Base-by-base conservation (phyloP, 2,329 filamentous ascomycete species). In the Fusarium tanahbumbuense region DNA sequence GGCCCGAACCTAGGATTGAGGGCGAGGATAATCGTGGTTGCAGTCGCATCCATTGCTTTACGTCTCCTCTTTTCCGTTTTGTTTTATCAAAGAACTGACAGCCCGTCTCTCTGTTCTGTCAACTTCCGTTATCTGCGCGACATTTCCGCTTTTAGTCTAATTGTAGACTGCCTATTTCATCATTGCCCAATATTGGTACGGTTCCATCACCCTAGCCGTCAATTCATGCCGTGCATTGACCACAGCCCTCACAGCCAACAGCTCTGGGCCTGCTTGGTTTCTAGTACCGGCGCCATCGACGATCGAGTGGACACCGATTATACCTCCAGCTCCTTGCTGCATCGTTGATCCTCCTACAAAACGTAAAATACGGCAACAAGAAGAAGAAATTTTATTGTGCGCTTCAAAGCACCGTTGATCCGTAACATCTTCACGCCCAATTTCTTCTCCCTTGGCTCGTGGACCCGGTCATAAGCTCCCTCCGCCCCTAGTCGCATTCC, bases 161-260 rank as follows among this genome's bases (percentile, higher is more conserved):
- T 52, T 40, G 12, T 40, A 27, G 32, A 37, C 48, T 25, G 23
- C 22, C 49, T 30, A 32, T 48, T 68, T 53, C n/a, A 40, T 15
- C 50, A 46, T 69, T 40, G 20, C 62, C 55, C 16, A 37, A n/a
- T 48, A 53, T 45, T 45, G n/a, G 20, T 48, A 40, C 25, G 34
- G 30, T 52, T 64, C 54, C 44, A 57, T 37, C 34, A 37, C 18
- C 34, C 34, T 67, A 62, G 46, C 42, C 37, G 37, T 46, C 50
- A 68, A 49, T 54, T 53, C 25, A 34, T 30, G 46, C 20, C 37
- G 68, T 61, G 67, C 67, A 70, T 68, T 53, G 68, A 56, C 68
- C 49, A 53, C 49, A 16, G 22, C 34, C 34, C 18, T 15, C 63
- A 60, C 25, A 45, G 34, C 58, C 27, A 56, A 48, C 34, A 48